Base-by-base conservation (phyloP, 2,329 filamentous ascomycete species). In the Ceratocystis eucalypticola region DNA sequence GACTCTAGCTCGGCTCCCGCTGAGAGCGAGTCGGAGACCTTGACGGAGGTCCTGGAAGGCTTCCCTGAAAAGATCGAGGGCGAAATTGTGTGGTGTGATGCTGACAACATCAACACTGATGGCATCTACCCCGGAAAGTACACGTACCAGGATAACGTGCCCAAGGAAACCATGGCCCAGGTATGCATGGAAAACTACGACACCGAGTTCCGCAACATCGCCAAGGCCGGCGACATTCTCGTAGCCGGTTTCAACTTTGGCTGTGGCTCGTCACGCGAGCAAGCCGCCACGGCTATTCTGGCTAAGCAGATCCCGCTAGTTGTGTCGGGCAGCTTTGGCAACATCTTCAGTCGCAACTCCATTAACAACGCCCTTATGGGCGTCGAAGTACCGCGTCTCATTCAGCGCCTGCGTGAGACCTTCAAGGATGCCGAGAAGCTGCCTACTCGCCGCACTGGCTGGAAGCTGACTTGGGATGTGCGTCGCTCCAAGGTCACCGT, bases 161-260 rank as follows among this genome's bases (percentile, higher is more conserved):
- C 88, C 0, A 79, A 77, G 0, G 87, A 90, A 69, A 84, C 84
- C 66, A 96, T 97, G 93, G 90, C 91, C 0, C 79, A 88, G 70
- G 91, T 92, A 0, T 92, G 88, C 75, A 96, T 97, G 91, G 83
- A 88, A 74, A 97, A 97, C 80, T 97, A 96, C 77, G 93, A 97
- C 73, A 77, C 82, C 0, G 74, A 79, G 0, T 96, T 96, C 74
- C 75, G 80, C 8, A 74, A 76, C 0, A 79, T 86, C 45, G 86
- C 88, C 59, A 82, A 82, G 69, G 73, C 83, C 0, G 85, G 84
- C 62, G 92, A 97, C 71, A 89, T 96, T 65, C 82, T 96, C 0
- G 91, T 96, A 0, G 77, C 86, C 0, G 91, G 91, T 41, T 94
- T 86, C 79, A 96, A 95, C 78, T 96, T 96, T 73, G 93, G 93